A percentile compares a stretch with the other conserved stretches of the same genome.
Evolutionary conservation across 2,329 filamentous ascomycete genomes (phyloP).

Genomic region (Balansia obtecta): DNA sequence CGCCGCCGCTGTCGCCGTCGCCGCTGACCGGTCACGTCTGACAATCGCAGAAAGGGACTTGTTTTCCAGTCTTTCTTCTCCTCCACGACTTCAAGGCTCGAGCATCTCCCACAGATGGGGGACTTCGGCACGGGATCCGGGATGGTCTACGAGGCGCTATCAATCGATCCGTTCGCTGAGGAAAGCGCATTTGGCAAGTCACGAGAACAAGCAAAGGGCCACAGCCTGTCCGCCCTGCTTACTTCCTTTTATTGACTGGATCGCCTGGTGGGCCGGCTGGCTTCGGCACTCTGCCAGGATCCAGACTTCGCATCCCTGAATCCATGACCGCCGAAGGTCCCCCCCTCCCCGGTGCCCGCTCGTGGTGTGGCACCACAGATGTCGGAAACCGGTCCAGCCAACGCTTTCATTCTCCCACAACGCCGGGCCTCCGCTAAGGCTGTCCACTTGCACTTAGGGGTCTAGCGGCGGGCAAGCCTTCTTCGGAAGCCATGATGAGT

Average conservation of each 20-base stretch:
- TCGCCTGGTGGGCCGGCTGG: constrained; percentile 4
- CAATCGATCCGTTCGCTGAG: not conserved
- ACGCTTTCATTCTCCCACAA: constrained; percentile 5
- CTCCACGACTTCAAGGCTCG: not conserved
- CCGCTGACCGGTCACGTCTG: too few species aligned
- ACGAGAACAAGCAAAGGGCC: not conserved
- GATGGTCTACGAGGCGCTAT: not conserved
- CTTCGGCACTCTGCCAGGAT: constrained; percentile 6
- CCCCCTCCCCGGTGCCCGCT: constrained; percentile 4
- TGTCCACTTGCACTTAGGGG: constrained; percentile 46
- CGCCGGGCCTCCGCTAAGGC: constrained; percentile 14
- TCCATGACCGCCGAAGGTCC: too few species aligned
- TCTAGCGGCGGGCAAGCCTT: constrained; percentile 26
- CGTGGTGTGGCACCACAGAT: constrained; percentile 8
- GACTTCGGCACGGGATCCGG: not conserved
- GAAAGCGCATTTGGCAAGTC: not conserved
- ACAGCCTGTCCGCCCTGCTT: not conserved
- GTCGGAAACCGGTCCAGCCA: constrained; percentile 4
- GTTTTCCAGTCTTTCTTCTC: too few species aligned
- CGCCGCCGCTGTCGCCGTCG: too few species aligned
- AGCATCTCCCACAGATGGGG: not conserved
- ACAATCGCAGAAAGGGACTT: too few species aligned
- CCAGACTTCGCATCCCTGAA: too few species aligned
- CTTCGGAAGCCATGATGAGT: constrained; percentile 3
- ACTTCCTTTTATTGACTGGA: too few species aligned